Base-by-base conservation (phyloP, 2,329 filamentous ascomycete genomes). In the Epichloe bromicola region DNA sequence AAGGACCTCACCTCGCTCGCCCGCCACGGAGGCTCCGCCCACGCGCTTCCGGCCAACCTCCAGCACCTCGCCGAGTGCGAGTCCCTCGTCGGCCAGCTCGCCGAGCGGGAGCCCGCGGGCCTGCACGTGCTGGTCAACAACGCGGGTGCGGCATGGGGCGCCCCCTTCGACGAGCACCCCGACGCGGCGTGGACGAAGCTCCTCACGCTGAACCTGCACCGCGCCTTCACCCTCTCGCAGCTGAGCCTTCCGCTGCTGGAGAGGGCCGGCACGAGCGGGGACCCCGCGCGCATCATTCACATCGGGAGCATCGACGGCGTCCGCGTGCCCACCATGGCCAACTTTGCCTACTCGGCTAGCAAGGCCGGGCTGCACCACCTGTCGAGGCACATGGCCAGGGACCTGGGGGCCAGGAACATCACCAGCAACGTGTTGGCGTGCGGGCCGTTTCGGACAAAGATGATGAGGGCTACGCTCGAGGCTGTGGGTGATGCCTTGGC, bases 341-440 rank as follows among this genome's bases (percentile, higher is more conserved):
- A 78, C 42, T 84, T 70, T 57, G 74, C 78, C 5, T 84, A 84
- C 67, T 73, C 69, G 36, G 74, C 79, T 0, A 73, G 67, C 56
- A 85, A 85, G 64, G 82, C 82, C 0, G 82, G 79, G 0, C 63
- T 85, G 55, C 80, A 85, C 65, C 81, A 85, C 56, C 67, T 85
- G 59, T 74, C 70, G 45, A 66, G 79, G 30, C 76, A 81, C 12
- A 63, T 85, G 40, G 80, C 80, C 2, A 69, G 73, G 48, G 77
- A 82, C 59, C 65, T 85, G 36, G 82, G 81, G 0, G 75, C 74
- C 51, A 60, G 76, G 42, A 71, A 76, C 49, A 74, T 85, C 53
- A 85, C 81, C 37, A 75, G 70, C 55, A 88, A 88, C 61, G 79
- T 80, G 3, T 67, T 88, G 51, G 85, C 85, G 5, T 87, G 83